These are phyloP conservation scores for Hypoxylon sp. DNA, from an alignment of 2,329 filamentous ascomycete species.

Conservation along the genomic window DNA sequence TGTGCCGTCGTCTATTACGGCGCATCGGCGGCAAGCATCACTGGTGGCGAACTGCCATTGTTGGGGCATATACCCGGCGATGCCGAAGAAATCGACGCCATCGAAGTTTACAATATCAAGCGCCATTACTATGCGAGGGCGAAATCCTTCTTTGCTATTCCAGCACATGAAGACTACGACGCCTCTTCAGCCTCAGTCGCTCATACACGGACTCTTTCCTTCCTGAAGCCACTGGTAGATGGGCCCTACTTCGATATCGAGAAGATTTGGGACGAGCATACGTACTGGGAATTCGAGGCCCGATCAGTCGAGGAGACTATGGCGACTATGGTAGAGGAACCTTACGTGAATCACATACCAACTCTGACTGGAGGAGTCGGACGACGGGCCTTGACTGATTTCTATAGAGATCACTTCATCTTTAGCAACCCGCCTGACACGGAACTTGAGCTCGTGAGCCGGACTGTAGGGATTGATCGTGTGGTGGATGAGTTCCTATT, in stretches of 20 bases:
- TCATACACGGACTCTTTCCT: conserved; percentile 76
- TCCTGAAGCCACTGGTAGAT: conserved; percentile 73
- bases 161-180: conserved; percentile 66
- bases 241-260: conserved; percentile 83
- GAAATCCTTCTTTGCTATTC: conserved; percentile 62
- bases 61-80: conserved; percentile 34
- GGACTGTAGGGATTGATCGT: conserved; percentile 79
- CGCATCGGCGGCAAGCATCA: neutral
- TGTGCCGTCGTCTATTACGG: conserved; percentile 46
- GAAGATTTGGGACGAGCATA: conserved; percentile 84
- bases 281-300: conserved; percentile 77
- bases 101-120: conserved; percentile 23
- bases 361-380: conserved; percentile 81
- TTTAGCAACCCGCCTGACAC: conserved; percentile 79
- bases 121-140: conserved; percentile 62
- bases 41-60: conserved; percentile 19
- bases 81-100: neutral
- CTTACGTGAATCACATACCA: conserved; percentile 84
- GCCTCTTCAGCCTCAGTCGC: conserved; percentile 70
- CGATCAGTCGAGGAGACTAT: conserved; percentile 80
- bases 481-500: conserved; percentile 80
- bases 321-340: conserved; percentile 85
- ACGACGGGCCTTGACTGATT: conserved; percentile 71
- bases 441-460: conserved; percentile 76
- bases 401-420: conserved; percentile 82